These are phyloP conservation scores for Penicillium lagena DNA, from an alignment of 495 filamentous ascomycete species.

Conservation along the genomic window DNA sequence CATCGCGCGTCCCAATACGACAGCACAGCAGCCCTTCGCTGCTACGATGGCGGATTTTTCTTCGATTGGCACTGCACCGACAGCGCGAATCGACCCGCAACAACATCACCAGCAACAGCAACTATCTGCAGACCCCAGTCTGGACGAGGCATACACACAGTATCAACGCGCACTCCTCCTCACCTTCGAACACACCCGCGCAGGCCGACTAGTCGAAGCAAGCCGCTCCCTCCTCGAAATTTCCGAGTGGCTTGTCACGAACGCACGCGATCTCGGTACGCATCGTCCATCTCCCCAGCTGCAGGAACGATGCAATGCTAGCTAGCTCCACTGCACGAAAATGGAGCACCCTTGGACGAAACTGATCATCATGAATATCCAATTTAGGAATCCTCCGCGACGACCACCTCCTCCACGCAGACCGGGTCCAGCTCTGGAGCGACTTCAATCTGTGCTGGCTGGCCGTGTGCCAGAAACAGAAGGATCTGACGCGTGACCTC, in stretches of 20 bases:
- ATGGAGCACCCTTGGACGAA: no score
- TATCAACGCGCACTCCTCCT: constrained; percentile 69
- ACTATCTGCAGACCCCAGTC: constrained; percentile 23
- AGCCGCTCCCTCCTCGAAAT: constrained; percentile 67
- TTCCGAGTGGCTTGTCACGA: constrained; percentile 78
- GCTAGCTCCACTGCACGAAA: no score
- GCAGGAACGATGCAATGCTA: constrained; percentile 9
- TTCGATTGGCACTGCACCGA: constrained; percentile 22
- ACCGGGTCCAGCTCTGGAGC: constrained; percentile 79
- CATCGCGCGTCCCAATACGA: constrained; percentile 40
- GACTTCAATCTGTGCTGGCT: constrained; percentile 97
- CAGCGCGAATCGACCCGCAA: constrained; percentile 27
- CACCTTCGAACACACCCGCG: constrained; percentile 69
- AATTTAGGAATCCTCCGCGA: constrained; percentile 62
- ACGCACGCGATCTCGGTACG: constrained; percentile 81
- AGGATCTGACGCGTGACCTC: constrained; percentile 60
- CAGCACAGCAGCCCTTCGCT: constrained; percentile 39
- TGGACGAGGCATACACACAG: constrained; percentile 61
- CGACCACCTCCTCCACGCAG: constrained; percentile 60
- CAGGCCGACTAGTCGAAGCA: constrained; percentile 67
- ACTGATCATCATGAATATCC: no score
- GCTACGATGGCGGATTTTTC: constrained; percentile 49
- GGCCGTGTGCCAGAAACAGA: constrained; percentile 77
- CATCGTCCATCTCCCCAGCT: constrained; percentile 13
- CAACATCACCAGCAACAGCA: constrained; percentile 13